Evolutionary conservation across 2,329 filamentous ascomycete species (phyloP).

Genomic region (Dactylellina drechsleri): DNA sequence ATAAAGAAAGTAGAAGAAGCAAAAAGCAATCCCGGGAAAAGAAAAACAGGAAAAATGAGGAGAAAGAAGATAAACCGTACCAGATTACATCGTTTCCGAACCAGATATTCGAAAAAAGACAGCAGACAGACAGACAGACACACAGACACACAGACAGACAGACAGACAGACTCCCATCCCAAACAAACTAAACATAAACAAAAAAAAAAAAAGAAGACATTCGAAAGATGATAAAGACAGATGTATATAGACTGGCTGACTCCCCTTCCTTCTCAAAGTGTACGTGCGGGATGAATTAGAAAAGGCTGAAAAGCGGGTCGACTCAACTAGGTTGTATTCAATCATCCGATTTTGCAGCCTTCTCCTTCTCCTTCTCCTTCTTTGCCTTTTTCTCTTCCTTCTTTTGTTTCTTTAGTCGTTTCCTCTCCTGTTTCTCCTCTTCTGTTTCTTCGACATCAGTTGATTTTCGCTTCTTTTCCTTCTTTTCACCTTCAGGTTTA

Average conservation of each 20-base stretch:
- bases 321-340: neutral
- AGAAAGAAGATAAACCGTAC: constrained; percentile 14
- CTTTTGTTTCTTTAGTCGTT: constrained; percentile 78
- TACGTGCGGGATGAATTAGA: neutral
- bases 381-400: constrained; percentile 83
- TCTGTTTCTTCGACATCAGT: constrained; percentile 65
- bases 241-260: neutral
- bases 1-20: neutral
- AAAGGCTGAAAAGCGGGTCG: neutral
- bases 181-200: constrained; percentile 19
- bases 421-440: constrained; percentile 69
- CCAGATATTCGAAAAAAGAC: constrained; percentile 27
- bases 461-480: constrained; percentile 70
- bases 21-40: neutral
- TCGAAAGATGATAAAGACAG: neutral
- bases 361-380: constrained; percentile 72
- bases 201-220: neutral
- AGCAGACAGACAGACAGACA: too few species aligned
- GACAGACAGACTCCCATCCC: constrained; percentile 41
- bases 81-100: constrained; percentile 28
- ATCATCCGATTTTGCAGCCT: constrained; percentile 61
- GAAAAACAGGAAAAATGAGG: neutral
- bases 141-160: too few species aligned
- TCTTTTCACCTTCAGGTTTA: constrained; percentile 63
- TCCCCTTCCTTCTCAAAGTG: too few species aligned